A percentile compares a stretch with the other conserved stretches of the same genome.
phyloP scores from a whole-genome alignment of 2,329 filamentous ascomycete genomes.

The Fusarium robinianum region DNA sequence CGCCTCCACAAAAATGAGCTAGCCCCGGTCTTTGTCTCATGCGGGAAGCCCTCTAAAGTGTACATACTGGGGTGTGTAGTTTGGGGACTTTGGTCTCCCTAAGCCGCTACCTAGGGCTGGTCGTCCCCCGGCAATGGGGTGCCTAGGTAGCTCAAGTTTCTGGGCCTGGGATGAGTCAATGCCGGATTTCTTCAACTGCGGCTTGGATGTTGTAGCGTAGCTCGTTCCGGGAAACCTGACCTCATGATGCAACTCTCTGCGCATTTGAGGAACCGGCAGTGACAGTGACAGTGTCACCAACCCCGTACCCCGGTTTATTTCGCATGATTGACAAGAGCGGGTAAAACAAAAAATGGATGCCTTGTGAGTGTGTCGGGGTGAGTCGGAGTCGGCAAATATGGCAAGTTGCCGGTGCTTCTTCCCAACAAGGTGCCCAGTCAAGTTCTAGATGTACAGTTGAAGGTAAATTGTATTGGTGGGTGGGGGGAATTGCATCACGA shows the following conservation, averaged over 20 bases:
- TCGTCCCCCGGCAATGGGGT: constrained; percentile 9
- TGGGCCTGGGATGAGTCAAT: constrained; percentile 35
- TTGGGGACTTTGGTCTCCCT: too few relatives aligned
- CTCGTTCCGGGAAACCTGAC: constrained; percentile 9
- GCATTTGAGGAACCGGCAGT: too few relatives aligned
- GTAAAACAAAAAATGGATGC: too few relatives aligned
- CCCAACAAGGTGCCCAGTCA: neutral
- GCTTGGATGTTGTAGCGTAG: too few relatives aligned
- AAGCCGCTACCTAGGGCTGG: constrained; percentile 20
- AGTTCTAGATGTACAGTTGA: constrained; percentile 6
- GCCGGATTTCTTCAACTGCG: constrained; percentile 29
- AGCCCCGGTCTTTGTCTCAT: too few relatives aligned
- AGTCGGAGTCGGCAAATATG: constrained; percentile 1
- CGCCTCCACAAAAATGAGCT: neutral
- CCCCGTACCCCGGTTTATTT: too few relatives aligned
- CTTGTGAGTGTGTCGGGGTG: too few relatives aligned
- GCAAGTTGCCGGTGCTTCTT: neutral
- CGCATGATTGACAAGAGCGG: too few relatives aligned
- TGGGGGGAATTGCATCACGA: constrained; percentile 2
- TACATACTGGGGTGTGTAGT: too few relatives aligned
- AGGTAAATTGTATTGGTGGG: neutral
- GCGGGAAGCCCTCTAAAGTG: too few relatives aligned
- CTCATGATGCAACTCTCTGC: constrained; percentile 27
- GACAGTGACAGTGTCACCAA: constrained; percentile 8
- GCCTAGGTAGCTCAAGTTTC: constrained; percentile 7